These are phyloP conservation scores for Micromonas commoda DNA, from an alignment of 139 green algal species.

Conservation along the genomic window DNA sequence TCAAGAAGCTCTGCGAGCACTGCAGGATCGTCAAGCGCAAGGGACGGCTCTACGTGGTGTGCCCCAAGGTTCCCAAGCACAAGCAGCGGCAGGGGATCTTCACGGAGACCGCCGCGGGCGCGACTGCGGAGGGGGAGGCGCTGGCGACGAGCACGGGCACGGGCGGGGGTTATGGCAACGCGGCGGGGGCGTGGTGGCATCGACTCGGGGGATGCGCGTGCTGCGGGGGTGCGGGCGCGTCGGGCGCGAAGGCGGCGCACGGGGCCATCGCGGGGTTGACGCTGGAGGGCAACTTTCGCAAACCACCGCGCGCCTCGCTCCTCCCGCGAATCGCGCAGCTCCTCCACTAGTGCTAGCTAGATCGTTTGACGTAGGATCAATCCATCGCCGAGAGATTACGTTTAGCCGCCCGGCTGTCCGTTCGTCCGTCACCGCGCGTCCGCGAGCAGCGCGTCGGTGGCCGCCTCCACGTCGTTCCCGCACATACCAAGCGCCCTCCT, in stretches of 20 bases:
- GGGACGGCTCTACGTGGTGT: conserved; percentile 55
- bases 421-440: not conserved
- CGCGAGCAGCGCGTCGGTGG: not conserved
- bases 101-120: not conserved
- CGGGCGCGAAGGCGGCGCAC: too few relatives aligned
- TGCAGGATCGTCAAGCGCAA: conserved; percentile 54
- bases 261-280: not conserved
- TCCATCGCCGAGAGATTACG: not conserved
- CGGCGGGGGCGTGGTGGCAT: not conserved
- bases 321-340: not conserved
- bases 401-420: not conserved
- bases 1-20: conserved; percentile 54
- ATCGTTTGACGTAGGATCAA: not conserved
- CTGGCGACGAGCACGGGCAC: not conserved
- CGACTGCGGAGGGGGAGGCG: not conserved
- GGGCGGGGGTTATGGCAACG: not conserved
- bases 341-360: not conserved
- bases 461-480: conserved; percentile 4
- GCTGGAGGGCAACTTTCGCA: not conserved
- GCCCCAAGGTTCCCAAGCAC: conserved; percentile 51
- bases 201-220: not conserved
- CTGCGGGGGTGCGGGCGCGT: not conserved
- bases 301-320: not conserved
- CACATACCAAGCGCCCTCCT: not conserved
- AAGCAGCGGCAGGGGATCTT: conserved; percentile 41